These are phyloP conservation scores for Russula compacta DNA, from an alignment of 768 basidiomycete genomes.

Conservation along the genomic window DNA sequence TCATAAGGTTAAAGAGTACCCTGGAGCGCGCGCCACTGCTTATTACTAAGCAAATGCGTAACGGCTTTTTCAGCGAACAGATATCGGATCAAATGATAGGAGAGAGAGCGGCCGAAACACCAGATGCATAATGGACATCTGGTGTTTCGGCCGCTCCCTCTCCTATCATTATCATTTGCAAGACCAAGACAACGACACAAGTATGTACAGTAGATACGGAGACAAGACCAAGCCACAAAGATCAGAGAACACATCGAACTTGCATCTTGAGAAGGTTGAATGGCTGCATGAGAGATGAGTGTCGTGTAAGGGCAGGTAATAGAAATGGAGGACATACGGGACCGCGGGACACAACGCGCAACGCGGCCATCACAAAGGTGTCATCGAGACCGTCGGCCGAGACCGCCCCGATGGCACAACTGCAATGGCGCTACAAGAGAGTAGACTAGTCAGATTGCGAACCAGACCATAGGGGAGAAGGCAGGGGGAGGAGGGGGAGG, in stretches of 20 bases:
- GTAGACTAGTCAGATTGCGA: not conserved
- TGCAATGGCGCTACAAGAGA: slow-evolving; percentile 1
- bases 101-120: too few species aligned
- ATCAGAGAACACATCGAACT: not conserved
- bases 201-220: not conserved
- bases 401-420: not conserved
- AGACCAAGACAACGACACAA: not conserved
- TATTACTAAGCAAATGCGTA: too few species aligned
- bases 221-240: not conserved
- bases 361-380: slow-evolving; percentile 4
- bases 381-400: slow-evolving; percentile 5
- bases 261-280: slow-evolving; percentile 9
- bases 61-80: too few species aligned
- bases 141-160: too few species aligned
- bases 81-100: too few species aligned
- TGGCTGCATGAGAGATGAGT: not conserved
- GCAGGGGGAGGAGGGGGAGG: too few species aligned
- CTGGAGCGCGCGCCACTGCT: too few species aligned
- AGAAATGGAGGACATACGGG: not conserved
- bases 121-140: too few species aligned
- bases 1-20: too few species aligned
- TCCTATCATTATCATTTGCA: too few species aligned
- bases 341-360: not conserved
- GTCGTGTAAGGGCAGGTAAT: not conserved
- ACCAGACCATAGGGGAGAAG: not conserved